phyloP scores from a whole-genome alignment of 257 asterid species.

The Petunia axillaris region DNA sequence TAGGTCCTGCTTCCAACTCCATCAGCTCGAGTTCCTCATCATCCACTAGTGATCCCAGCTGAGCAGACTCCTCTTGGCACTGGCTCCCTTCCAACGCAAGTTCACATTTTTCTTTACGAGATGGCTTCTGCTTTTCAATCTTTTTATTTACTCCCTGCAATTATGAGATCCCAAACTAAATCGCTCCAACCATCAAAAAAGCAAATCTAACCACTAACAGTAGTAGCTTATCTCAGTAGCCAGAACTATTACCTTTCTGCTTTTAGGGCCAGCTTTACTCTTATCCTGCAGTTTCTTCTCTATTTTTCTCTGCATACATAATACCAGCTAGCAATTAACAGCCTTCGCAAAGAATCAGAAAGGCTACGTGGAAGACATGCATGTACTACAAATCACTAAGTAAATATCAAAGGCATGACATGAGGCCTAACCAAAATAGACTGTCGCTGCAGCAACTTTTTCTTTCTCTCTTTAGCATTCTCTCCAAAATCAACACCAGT shows the following conservation, averaged over 20 bases:
- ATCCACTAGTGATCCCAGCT: constrained; percentile 59
- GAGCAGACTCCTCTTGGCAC: constrained; percentile 51
- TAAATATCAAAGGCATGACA: constrained; percentile 39
- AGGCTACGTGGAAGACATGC: constrained; percentile 17
- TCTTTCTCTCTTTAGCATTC: constrained; percentile 55
- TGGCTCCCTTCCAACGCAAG: constrained; percentile 61
- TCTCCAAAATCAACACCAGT: constrained; percentile 41
- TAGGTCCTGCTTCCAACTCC: constrained; percentile 83
- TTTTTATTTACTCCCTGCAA: constrained; percentile 61
- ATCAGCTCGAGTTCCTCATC: constrained; percentile 95
- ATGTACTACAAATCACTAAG: constrained; percentile 1
- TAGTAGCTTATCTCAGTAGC: constrained; percentile 10
- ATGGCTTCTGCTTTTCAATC: constrained; percentile 49
- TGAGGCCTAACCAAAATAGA: constrained; percentile 55
- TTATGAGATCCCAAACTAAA: constrained; percentile 30
- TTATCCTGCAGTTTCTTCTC: constrained; percentile 61
- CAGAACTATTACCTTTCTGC: constrained; percentile 55
- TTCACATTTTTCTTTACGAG: constrained; percentile 67
- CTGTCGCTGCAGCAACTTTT: constrained; percentile 58
- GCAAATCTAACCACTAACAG: constrained; percentile 18
- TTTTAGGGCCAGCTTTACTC: constrained; percentile 57
- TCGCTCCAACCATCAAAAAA: constrained; percentile 10
- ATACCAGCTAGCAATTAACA: constrained; percentile 24
- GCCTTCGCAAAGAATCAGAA: constrained; percentile 25
- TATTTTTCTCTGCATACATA: constrained; percentile 63